A percentile compares a stretch with the other conserved stretches of the same genome.
Conservation (phyloP, 2,329 filamentous ascomycete species). For the Botrytis hyacinthi region DNA sequence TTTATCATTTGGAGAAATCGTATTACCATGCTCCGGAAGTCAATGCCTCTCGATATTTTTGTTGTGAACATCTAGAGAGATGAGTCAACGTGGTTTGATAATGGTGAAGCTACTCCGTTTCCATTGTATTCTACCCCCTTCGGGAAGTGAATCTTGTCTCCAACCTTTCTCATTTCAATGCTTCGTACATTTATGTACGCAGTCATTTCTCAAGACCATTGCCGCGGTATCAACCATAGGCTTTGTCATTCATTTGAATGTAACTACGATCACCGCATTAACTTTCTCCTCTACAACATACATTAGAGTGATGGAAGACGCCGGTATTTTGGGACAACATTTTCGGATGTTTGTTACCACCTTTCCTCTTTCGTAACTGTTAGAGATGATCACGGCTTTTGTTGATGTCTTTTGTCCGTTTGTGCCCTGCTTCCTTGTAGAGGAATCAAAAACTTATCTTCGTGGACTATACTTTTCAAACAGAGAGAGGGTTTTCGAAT, state of each 20-base stretch:
- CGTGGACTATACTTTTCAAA: slow-evolving; percentile 79
- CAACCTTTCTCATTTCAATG: slow-evolving; percentile 42
- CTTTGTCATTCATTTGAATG: slow-evolving; percentile 43
- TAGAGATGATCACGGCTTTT: slow-evolving; percentile 81
- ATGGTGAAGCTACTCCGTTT: slow-evolving; percentile 48
- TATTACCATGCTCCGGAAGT: slow-evolving; percentile 38
- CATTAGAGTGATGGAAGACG: slow-evolving; percentile 38
- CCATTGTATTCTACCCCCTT: slow-evolving; percentile 29
- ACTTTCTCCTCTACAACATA: slow-evolving; percentile 52
- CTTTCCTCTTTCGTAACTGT: slow-evolving; percentile 33
- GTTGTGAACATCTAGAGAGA: slow-evolving; percentile 30
- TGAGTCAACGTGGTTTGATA: slow-evolving; percentile 32
- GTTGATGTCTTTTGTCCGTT: slow-evolving; percentile 92
- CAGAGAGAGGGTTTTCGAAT: slow-evolving; percentile 59
- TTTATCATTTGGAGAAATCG: slow-evolving; percentile 30
- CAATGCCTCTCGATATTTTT: slow-evolving; percentile 22
- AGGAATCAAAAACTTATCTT: slow-evolving; percentile 95
- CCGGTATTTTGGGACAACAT: slow-evolving; percentile 36
- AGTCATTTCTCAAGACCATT: slow-evolving; percentile 47
- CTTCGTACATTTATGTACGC: slow-evolving; percentile 34
- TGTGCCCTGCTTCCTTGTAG: slow-evolving; percentile 65
- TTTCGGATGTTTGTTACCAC: slow-evolving; percentile 30
- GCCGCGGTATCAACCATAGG: slow-evolving; percentile 53
- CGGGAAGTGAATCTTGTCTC: slow-evolving; percentile 43
- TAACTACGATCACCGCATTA: slow-evolving; percentile 64